Conservation (phyloP, 176 grass and related monocot genomes). For the Rhipidocladum racemiflorum region DNA sequence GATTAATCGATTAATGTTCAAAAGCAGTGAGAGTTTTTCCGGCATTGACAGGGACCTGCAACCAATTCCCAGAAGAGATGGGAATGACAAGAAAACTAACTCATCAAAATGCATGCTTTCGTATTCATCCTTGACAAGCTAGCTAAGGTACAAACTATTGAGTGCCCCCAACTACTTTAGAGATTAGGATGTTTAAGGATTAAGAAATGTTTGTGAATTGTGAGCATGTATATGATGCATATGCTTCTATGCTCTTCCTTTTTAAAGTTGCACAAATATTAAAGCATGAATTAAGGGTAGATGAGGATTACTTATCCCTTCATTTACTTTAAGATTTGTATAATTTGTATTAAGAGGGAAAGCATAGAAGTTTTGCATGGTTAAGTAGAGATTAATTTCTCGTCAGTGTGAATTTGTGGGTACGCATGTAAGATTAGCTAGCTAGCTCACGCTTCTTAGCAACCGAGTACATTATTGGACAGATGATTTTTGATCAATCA, state of each 20-base stretch:
- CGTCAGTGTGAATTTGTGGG: neutral
- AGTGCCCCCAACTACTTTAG: slow-evolving; percentile 5
- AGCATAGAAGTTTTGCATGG: neutral
- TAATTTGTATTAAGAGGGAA: too few relatives aligned
- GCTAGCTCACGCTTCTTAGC: neutral
- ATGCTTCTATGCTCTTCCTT: too few relatives aligned
- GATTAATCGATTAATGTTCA: slow-evolving; percentile 28
- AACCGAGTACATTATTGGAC: neutral
- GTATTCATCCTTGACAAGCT: slow-evolving; percentile 38
- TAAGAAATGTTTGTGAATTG: neutral
- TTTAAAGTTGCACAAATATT: too few relatives aligned
- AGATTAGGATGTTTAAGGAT: neutral
- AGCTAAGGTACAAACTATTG: slow-evolving; percentile 19
- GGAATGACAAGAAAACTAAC: slow-evolving; percentile 48
- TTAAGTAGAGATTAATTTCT: neutral
- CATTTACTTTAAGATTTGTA: too few relatives aligned
- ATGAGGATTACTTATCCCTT: too few relatives aligned
- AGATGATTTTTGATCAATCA: neutral
- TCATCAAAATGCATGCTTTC: slow-evolving; percentile 43
- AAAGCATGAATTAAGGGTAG: too few relatives aligned
- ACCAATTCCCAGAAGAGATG: slow-evolving; percentile 27
- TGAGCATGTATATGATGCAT: neutral
- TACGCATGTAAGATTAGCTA: neutral
- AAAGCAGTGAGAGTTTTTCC: slow-evolving; percentile 29
- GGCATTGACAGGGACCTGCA: slow-evolving; percentile 10